Evolutionary conservation across 225 moss, liverwort and hornwort species (phyloP).

Genomic region (Bryoerythrophyllum caledonicum): DNA sequence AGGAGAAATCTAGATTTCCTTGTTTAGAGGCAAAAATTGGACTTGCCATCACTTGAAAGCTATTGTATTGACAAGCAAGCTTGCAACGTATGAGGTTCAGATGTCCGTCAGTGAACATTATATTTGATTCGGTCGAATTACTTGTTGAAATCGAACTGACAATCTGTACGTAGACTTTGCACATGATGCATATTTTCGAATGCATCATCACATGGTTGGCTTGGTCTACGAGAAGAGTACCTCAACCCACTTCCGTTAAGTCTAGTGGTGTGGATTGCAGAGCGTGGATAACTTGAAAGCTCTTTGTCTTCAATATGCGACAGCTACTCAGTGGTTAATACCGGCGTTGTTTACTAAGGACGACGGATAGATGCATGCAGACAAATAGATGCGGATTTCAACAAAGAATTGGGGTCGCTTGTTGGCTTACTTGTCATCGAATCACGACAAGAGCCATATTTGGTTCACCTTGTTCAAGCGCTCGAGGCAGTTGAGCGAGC

Average conservation of each 20-base stretch:
- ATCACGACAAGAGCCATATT: slow-evolving; percentile 81
- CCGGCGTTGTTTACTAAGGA: slow-evolving; percentile 64
- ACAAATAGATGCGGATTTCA: slow-evolving; percentile 80
- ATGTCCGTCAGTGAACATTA: slow-evolving; percentile 4
- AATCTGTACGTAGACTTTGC: slow-evolving; percentile 9
- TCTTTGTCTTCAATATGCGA: slow-evolving; percentile 94
- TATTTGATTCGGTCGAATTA: slow-evolving; percentile 10
- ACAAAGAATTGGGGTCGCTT: slow-evolving; percentile 72
- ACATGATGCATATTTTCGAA: slow-evolving; percentile 8
- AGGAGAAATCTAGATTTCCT: too few relatives aligned
- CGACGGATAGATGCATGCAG: slow-evolving; percentile 47
- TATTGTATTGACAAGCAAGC: background rate
- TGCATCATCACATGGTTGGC: slow-evolving; percentile 7
- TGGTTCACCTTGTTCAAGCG: slow-evolving; percentile 90
- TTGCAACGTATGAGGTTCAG: slow-evolving; percentile 13
- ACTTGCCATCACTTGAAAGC: slow-evolving; percentile 13
- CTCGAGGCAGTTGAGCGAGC: slow-evolving; percentile 82
- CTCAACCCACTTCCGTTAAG: slow-evolving; percentile 12
- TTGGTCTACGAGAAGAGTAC: background rate
- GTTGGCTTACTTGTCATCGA: slow-evolving; percentile 72
- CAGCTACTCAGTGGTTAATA: slow-evolving; percentile 90
- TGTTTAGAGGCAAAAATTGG: slow-evolving; percentile 3
- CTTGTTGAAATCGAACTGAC: background rate
- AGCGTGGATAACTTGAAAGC: slow-evolving; percentile 83
- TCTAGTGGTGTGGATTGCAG: slow-evolving; percentile 46